These are phyloP conservation scores for Xylariales sp. DNA, from an alignment of 2,329 filamentous ascomycete species.

Conservation along the genomic window DNA sequence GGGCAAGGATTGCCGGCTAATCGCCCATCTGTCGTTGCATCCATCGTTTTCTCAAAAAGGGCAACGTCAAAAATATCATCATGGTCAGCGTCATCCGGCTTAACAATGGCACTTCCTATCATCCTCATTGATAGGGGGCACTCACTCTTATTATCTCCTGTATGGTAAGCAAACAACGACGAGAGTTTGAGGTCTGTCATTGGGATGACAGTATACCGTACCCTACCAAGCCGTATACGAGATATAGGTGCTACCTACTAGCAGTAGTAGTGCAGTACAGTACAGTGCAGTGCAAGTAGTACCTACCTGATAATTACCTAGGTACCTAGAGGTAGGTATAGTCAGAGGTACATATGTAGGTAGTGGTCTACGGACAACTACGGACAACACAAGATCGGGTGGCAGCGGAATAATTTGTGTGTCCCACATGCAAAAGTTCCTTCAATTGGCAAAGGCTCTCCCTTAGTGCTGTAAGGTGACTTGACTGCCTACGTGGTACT, in stretches of 20 bases:
- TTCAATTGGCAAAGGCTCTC: conserved; percentile 2
- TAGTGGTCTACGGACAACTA: too few relatives aligned
- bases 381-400: conserved; percentile 1
- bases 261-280: too few relatives aligned
- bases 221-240: background rate
- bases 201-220: background rate
- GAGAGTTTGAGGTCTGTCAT: background rate
- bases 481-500: too few relatives aligned
- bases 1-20: conserved; percentile 25
- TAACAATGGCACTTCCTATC: conserved; percentile 2
- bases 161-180: background rate
- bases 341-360: too few relatives aligned
- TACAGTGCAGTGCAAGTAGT: too few relatives aligned
- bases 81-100: background rate
- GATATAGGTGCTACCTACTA: too few relatives aligned
- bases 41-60: conserved; percentile 12
- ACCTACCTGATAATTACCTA: too few relatives aligned
- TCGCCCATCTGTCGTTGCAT: conserved; percentile 1
- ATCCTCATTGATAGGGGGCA: background rate
- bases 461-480: too few relatives aligned
- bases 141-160: background rate
- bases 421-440: background rate
- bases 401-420: conserved; percentile 7
- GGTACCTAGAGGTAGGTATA: too few relatives aligned
- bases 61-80: conserved; percentile 7